Evolutionary conservation across 768 basidiomycete species (phyloP).

Genomic region (Termitomyces sp.): DNA sequence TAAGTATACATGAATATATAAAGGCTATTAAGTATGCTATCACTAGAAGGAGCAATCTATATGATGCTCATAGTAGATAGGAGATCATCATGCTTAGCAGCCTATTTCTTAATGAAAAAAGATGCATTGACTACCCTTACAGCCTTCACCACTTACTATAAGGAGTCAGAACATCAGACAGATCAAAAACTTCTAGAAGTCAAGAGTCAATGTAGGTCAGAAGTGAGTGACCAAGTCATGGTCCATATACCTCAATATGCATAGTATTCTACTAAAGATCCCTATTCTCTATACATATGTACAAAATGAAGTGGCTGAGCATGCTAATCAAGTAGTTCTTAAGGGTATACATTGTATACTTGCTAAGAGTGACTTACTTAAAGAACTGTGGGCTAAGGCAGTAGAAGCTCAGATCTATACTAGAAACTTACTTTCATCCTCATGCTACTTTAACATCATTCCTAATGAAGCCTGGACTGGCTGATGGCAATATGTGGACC

Average conservation of each 20-base stretch:
- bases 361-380: not conserved
- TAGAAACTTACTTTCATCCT: constrained; percentile 19
- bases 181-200: not conserved
- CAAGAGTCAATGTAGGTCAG: not conserved
- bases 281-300: constrained; percentile 17
- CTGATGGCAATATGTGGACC: constrained; percentile 13
- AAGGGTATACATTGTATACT: not conserved
- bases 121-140: not conserved
- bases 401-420: constrained; percentile 12
- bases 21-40: constrained; percentile 15
- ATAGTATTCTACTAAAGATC: not conserved
- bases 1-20: too few species aligned
- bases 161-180: not conserved
- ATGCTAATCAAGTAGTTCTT: not conserved
- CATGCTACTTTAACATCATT: constrained; percentile 10
- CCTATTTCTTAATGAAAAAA: constrained; percentile 12
- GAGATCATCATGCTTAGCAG: constrained; percentile 6
- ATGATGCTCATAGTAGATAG: constrained; percentile 21
- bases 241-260: constrained; percentile 10
- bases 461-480: constrained; percentile 14
- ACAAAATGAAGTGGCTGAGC: constrained; percentile 23
- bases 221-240: constrained; percentile 14
- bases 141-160: constrained; percentile 4
- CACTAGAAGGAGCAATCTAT: constrained; percentile 13
- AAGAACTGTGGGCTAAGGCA: constrained; percentile 6